Conservation (phyloP, 768 basidiomycete species). For the Lentinus brumalis region DNA sequence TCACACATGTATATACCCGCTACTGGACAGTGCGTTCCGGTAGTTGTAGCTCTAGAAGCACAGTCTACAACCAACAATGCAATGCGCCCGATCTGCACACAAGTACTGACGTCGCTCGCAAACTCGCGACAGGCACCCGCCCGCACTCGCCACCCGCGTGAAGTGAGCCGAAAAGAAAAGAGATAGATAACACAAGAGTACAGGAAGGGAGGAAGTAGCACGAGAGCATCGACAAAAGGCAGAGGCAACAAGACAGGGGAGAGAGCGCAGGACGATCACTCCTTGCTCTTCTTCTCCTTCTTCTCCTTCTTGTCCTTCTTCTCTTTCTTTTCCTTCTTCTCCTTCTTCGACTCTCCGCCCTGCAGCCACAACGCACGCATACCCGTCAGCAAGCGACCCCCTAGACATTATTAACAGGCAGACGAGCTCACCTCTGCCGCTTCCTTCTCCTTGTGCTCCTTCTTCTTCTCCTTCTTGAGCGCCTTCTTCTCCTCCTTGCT, state of each 20-base stretch:
- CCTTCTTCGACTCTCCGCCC: constrained; percentile 40
- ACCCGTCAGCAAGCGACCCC: background rate
- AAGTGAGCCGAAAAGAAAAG: background rate
- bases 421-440: constrained; percentile 40
- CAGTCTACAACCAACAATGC: too few relatives aligned
- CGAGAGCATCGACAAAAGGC: constrained; percentile 10
- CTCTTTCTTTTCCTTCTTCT: constrained; percentile 39
- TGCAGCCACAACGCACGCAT: constrained; percentile 6
- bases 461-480: constrained; percentile 63
- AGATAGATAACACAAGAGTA: constrained; percentile 20
- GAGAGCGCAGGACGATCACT: constrained; percentile 24
- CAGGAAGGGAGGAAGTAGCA: constrained; percentile 11
- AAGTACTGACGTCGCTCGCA: too few relatives aligned
- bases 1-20: background rate
- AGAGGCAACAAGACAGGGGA: constrained; percentile 3
- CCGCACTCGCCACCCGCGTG: background rate
- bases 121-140: background rate
- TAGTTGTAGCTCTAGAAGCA: too few relatives aligned
- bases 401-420: constrained; percentile 5
- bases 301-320: constrained; percentile 57
- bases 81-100: too few relatives aligned
- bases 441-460: constrained; percentile 52
- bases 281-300: constrained; percentile 56
- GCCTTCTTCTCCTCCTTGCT: constrained; percentile 40
- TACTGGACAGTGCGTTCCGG: too few relatives aligned